Evolutionary conservation across 192 early-diverging fungal species (phyloP), one percentile per base, ranked within the genome.

Genomic region (Entomortierella lignicola): DNA sequence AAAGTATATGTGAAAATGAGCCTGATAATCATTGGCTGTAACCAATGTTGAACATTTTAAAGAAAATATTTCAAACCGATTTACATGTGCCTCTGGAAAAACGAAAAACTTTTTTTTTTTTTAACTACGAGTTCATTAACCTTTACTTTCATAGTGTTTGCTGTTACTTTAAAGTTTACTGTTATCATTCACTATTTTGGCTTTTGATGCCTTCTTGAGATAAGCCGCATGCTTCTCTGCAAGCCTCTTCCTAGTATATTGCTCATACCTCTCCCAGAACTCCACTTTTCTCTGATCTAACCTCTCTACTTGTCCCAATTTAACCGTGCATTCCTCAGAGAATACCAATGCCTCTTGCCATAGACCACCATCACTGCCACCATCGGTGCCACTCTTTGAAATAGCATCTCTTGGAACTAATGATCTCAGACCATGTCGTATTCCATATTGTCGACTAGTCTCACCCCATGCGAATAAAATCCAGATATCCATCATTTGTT

Each of bases 381-480:
- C n/a, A n/a, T n/a, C n/a, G n/a, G n/a, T 41, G 27, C 34, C 53
- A 25, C 23, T n/a, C n/a, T n/a, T 21, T 50, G 43, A 52, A 21
- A 13, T 12, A 18, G 55, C n/a, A 50, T 67, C 65, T 48, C 55
- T 67, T 23, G 65, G 65, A 1, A 67, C 15, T 30, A 67, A 20
- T 1, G 48, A 63, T 4, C 48, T 43, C 20, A 34, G 0, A 2
- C 55, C 61, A 50, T 58, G 43, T n/a, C 55, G 44, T 20, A 72
- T 47, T 0, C 71, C 56, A 29, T 72, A 60, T 26, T 54, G 62
- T 18, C 56, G 55, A 60, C 62, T 65, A 12, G 41, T 65, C 37
- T 72, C 71, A 20, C 62, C 62, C 71, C 71, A 72, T 8, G 71
- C 71, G 53, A 72, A 72, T 31, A 72, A 13, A 23, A 72, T 60